Base-by-base conservation (phyloP, 108 stramenopile species). In the Epipyxis sp. region DNA sequence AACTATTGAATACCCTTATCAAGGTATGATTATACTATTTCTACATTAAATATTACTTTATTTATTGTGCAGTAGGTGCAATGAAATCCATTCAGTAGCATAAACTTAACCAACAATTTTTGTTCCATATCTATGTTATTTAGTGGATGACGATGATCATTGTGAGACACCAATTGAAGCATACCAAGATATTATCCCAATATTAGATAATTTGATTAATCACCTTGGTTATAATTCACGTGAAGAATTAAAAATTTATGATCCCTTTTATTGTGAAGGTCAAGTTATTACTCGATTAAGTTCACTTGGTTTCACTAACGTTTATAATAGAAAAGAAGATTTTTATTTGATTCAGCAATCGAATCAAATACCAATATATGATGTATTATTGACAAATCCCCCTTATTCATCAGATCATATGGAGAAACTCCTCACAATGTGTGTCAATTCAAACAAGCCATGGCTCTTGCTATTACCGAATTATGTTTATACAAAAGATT, bases 261-360 rank as follows among this genome's bases (percentile, higher is more conserved):
- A 99, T 85, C 98, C 98, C 1, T 99, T 97, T 86, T 99, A 83
- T 84, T 99, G 98, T 83, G 89, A 94, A 77, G 98, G 98, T 32
- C 85, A 87, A 1, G 94, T 97, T 1, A 78, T 86, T 0, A 72
- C 76, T 1, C 89, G 92, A 69, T 82, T 99, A 57, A 67, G 69
- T 2, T 68, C 85, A 2, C 80, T 99, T 67, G 97, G 97, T 29
- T 97, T 94, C 81, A 80, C 81, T 42, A 85, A 91, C 59, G 94
- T 97, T 35, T 88, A 91, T 85, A 96, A 97, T 77, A 89, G 79
- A 86, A 72, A 74, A 81, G 81, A 76, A 77, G 89, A 90, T 82
- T 90, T 87, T 61, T 90, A 90, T 61, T 43, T 44, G 1, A 40
- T 59, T 42, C 10, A 61, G 39, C 62, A n/a, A 42, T 54, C 20